Percentiles rank a stretch among this genome's conserved stretches.
phyloP scores from a whole-genome alignment of 169 alveolate species.

The Miamiensis avidus region DNA sequence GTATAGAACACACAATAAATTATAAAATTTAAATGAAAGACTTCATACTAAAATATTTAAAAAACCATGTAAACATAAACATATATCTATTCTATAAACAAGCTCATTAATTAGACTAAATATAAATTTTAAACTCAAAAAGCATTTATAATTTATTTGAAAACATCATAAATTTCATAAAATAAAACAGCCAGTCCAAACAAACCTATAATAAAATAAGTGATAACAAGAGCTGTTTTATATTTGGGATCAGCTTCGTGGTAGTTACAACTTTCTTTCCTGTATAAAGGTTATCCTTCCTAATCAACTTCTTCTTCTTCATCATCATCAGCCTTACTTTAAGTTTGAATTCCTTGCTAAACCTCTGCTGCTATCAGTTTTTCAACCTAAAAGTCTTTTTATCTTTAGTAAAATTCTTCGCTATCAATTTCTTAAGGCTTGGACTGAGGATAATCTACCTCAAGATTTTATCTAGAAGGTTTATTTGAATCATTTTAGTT shows the following conservation, averaged over 20 bases:
- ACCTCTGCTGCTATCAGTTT: background rate
- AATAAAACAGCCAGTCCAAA: background rate
- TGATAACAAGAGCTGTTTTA: background rate
- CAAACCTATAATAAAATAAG: background rate
- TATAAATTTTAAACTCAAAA: no score
- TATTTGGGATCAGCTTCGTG: background rate
- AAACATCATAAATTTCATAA: background rate
- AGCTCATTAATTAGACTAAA: no score
- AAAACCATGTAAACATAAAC: no score
- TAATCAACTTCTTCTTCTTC: background rate
- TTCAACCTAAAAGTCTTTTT: background rate
- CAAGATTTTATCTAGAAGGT: no score
- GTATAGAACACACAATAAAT: no score
- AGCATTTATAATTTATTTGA: no score
- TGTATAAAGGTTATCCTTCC: background rate
- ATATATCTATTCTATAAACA: no score
- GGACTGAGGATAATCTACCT: no score
- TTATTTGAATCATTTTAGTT: background rate
- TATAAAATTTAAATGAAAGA: no score
- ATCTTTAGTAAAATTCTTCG: no score
- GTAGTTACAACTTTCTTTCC: background rate
- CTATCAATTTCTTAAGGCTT: no score
- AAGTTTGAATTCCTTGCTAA: background rate
- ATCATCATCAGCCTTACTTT: background rate
- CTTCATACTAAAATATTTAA: no score